Evolutionary conservation across 306 rosid species (phyloP).

Genomic region (Pterocarpus macrocarpus): DNA sequence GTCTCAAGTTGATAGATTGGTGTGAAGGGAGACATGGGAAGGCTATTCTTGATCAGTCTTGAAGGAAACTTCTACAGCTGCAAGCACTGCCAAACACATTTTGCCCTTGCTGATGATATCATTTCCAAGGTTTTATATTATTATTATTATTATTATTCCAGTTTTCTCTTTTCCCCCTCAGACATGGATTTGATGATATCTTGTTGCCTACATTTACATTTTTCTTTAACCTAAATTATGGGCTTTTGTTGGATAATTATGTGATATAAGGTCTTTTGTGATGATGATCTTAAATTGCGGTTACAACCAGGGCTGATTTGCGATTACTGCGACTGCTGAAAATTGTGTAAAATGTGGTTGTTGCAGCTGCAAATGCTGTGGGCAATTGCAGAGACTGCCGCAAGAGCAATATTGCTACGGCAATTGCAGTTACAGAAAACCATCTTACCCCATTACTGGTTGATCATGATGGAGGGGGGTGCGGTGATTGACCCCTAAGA

Average conservation of each 20-base stretch:
- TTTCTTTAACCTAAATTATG: neutral
- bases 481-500: neutral
- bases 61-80: conserved; percentile 76
- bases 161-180: conserved; percentile 13
- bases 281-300: neutral
- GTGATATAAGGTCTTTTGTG: neutral
- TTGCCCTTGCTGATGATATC: conserved; percentile 67
- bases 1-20: conserved; percentile 37
- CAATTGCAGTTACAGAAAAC: neutral
- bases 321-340: neutral
- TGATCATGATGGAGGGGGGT: conserved; percentile 16
- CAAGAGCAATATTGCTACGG: neutral
- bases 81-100: conserved; percentile 72
- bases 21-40: conserved; percentile 64
- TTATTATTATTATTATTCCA: neutral
- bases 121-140: conserved; percentile 61
- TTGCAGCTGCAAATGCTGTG: neutral
- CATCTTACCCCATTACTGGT: neutral
- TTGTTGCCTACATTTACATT: conserved; percentile 6
- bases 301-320: neutral
- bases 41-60: conserved; percentile 66
- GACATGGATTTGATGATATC: conserved; percentile 1
- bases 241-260: conserved; percentile 24
- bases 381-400: neutral
- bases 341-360: neutral